Evolutionary conservation across 2,329 filamentous ascomycete genomes (phyloP), one percentile per base, ranked within the genome.

Genomic region (Graphilbum sp.): DNA sequence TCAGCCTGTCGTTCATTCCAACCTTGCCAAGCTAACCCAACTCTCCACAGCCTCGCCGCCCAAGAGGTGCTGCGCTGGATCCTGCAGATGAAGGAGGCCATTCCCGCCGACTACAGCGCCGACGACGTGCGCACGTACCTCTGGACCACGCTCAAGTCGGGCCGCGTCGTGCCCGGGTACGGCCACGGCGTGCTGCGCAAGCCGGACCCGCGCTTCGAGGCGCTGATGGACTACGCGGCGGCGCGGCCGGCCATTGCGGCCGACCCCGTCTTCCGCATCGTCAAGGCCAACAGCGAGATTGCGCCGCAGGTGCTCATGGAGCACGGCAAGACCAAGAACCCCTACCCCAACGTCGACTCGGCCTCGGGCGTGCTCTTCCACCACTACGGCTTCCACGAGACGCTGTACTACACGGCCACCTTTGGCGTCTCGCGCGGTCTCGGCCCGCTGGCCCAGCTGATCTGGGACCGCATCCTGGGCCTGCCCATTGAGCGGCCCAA

Each of bases 11-110:
- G n/a, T n/a, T n/a, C n/a, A n/a, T n/a, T n/a, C n/a, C n/a, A n/a
- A n/a, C 42, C 21, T 16, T 36, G 31, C 13, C 20, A 6, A 9
- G 16, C 18, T 35, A 12, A 12, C 19, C n/a, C n/a, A n/a, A n/a
- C 4, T 30, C 17, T 42, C 23, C 37, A 43, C 43, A 69, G 88
- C 41, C 76, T 98, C 42, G 90, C 90, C 36, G 90, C 90, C 7
- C 90, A 98, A 60, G 90, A 98, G 57, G 90, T 96, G 29, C 75
- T 98, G 45, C 82, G 90, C 54, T 98, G 87, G 83, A 92, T 95
- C 51, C 59, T 95, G 39, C 81, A 93, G 59, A 96, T 98, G 90
- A 82, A 94, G 65, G 76, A 87, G 34, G 64, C 74, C 48, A 88
- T 98, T 45, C 85, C 86, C 42, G 66, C 68, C 36, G 70, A 70